Conservation (phyloP, 805 yeast genomes). For the Lipomyces sp. region DNA sequence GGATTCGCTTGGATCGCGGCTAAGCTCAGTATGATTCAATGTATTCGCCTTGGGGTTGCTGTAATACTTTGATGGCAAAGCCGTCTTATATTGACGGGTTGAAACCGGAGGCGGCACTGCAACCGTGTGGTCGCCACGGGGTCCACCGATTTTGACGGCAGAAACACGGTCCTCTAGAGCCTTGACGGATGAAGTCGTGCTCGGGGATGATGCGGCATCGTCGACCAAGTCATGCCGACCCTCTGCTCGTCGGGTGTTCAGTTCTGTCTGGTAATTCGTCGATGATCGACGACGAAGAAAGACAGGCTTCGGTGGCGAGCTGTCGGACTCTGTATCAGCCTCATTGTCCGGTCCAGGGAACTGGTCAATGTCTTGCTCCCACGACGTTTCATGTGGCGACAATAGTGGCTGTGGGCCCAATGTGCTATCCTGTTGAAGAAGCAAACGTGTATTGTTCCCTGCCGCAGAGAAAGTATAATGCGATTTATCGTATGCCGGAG, state of each 20-base stretch:
- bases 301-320: constrained; percentile 7
- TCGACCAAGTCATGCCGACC: not conserved
- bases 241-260: constrained; percentile 1
- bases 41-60: constrained; percentile 4
- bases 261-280: constrained; percentile 23
- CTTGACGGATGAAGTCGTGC: not conserved
- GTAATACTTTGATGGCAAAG: constrained; percentile 7
- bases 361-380: not conserved
- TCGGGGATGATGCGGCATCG: not conserved
- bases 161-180: not conserved
- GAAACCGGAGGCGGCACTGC: not conserved
- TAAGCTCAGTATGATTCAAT: not conserved
- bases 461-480: constrained; percentile 33
- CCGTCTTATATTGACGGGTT: not conserved
- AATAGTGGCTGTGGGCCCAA: not conserved
- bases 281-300: constrained; percentile 28
- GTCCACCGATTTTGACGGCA: not conserved
- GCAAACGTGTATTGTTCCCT: constrained; percentile 17
- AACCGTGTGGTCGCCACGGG: not conserved
- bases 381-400: not conserved
- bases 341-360: constrained; percentile 5
- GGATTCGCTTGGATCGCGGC: not conserved
- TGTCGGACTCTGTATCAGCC: constrained; percentile 1
- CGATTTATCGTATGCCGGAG: constrained; percentile 26
- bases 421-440: constrained; percentile 10